Evolutionary conservation across 2,329 filamentous ascomycete species (phyloP), one percentile per base, ranked within the genome.

Genomic region (Sporothrix pallida): DNA sequence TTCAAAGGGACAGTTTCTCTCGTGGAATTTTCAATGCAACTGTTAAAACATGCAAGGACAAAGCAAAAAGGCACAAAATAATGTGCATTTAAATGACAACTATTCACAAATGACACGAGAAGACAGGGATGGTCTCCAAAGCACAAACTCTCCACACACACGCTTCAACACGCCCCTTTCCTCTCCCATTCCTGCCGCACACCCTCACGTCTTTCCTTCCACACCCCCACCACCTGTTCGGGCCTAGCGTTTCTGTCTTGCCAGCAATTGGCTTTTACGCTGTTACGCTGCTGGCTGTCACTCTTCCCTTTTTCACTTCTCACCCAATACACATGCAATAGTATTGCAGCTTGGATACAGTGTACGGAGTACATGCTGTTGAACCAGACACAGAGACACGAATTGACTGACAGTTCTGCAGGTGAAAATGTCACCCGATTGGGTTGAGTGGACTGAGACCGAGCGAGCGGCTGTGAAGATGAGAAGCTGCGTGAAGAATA

Each of bases 141-240:
- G 17, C 37, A 6, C 1, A 17, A 60, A 20, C 52, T 54, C 13
- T 26, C 26, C 56, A 12, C 56, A 31, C 56, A 54, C 20, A 56
- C 15, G 12, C 56, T 37, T 37, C 8, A 37, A 37, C 31, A 37
- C 31, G 31, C 56, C 56, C 20, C 7, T 56, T 12, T 56, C 20
- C 17, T n/a, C 1, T 56, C n/a, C 54, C 54, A 26, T 56, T 56
- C 54, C 54, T 56, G 23, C 26, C 56, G 17, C n/a, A 17, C 56
- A 37, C 56, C 26, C 56, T 37, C 56, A 37, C 5, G 6, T 4
- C 15, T 37, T 26, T 26, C 15, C 23, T 56, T 60, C 42, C 56
- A 60, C 56, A 60, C 56, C 56, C 54, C 54, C 54, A 58, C 23
- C 56, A 37, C 26, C 42, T 60, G 56, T 60, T 60, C 56, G 56